phyloP scores from a whole-genome alignment of 2,329 filamentous ascomycete genomes.

The Colletotrichum noveboracense region DNA sequence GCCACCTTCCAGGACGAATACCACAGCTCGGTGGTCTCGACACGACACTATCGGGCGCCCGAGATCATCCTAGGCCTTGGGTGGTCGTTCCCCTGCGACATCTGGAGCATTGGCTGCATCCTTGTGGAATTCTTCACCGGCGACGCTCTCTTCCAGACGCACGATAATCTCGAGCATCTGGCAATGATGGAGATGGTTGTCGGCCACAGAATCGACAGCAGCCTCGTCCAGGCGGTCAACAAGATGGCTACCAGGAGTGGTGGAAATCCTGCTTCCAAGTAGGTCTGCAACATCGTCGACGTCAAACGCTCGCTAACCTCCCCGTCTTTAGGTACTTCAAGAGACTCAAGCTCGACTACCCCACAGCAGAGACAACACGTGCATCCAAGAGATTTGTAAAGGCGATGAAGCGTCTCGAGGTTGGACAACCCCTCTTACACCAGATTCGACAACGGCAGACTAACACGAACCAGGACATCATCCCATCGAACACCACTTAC shows the following conservation, averaged over 20 bases:
- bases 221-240: constrained; percentile 62
- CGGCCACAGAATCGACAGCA: constrained; percentile 61
- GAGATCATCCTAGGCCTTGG: constrained; percentile 75
- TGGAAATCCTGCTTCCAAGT: constrained; percentile 70
- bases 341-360: constrained; percentile 68
- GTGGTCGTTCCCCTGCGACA: constrained; percentile 75
- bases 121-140: constrained; percentile 76
- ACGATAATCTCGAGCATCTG: constrained; percentile 74
- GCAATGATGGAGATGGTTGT: constrained; percentile 80
- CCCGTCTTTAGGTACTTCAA: constrained; percentile 65
- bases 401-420: constrained; percentile 72
- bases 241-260: constrained; percentile 61
- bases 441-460: background rate
- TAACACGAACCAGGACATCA: constrained; percentile 60
- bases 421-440: constrained; percentile 40
- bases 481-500: constrained; percentile 64
- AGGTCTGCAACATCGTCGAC: constrained; percentile 28
- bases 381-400: constrained; percentile 71
- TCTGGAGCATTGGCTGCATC: constrained; percentile 78
- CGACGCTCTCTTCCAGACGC: constrained; percentile 74
- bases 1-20: constrained; percentile 77
- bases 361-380: constrained; percentile 65
- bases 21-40: constrained; percentile 74
- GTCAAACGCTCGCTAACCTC: background rate
- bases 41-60: constrained; percentile 71